A percentile compares a stretch with the other conserved stretches of the same genome.
Evolutionary conservation across 805 yeast genomes (phyloP).

Genomic region (Metahyphopichia silvanorum): DNA sequence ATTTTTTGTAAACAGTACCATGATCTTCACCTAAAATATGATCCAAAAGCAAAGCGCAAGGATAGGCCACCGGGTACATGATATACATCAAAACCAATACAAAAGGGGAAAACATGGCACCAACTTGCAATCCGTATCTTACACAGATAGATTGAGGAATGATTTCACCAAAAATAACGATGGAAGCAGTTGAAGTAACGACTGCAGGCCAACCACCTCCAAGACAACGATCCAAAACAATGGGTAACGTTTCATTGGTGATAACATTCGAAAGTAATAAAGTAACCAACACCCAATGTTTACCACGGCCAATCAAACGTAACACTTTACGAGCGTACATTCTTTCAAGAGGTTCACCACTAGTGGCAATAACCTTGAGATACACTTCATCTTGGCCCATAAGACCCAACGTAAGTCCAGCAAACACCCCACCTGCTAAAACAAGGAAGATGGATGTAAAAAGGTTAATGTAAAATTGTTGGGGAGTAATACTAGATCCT

Average conservation of each 20-base stretch:
- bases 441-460: constrained; percentile 59
- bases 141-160: constrained; percentile 95
- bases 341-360: constrained; percentile 76
- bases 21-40: constrained; percentile 89
- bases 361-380: constrained; percentile 80
- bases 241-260: constrained; percentile 92
- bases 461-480: constrained; percentile 47
- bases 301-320: constrained; percentile 70
- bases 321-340: constrained; percentile 71
- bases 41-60: constrained; percentile 80
- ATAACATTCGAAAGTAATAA: constrained; percentile 81
- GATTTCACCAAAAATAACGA: constrained; percentile 93
- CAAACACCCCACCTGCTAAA: constrained; percentile 83
- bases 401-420: constrained; percentile 88
- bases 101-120: constrained; percentile 87
- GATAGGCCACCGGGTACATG: constrained; percentile 91
- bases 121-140: constrained; percentile 86
- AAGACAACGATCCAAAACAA: constrained; percentile 84
- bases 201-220: constrained; percentile 99
- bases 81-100: constrained; percentile 80
- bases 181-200: constrained; percentile 85
- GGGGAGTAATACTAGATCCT: constrained; percentile 23
- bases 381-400: constrained; percentile 99
- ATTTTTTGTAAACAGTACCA: constrained; percentile 89
- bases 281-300: constrained; percentile 96